Evolutionary conservation across 495 filamentous ascomycete genomes (phyloP), one percentile per base, ranked within the genome.

Genomic region (Penicillium canescens): DNA sequence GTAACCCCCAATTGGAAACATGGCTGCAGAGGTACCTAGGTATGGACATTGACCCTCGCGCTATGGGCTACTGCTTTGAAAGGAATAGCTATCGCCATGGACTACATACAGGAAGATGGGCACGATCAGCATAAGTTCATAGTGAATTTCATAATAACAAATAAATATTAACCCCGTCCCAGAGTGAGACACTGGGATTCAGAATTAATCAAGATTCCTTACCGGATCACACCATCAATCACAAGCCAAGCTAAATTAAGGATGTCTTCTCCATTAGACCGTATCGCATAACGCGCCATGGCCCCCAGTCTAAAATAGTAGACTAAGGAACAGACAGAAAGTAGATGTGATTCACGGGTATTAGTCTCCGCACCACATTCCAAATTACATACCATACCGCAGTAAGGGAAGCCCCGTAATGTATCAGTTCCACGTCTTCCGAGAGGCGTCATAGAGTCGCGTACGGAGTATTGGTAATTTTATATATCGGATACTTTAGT

Each of bases 391-490:
- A 51, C 49, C 49, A 26, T 49, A 49, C 46, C 18, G 36, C 38
- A 50, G 48, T 51, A 42, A 8, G 23, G 46, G 20, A 35, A 23
- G 24, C 31, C 51, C 42, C 28, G 61, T 61, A 64, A 64, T 60
- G 16, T 60, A 58, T 52, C 57, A 41, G 42, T 53, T 60, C 62
- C 60, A 62, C 23, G 39, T 36, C 48, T 55, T 61, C 61, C 61
- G 58, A 55, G 44, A 50, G 48, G 54, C 61, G 61, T 61, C 61
- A 64, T 64, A 61, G 61, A 61, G 40, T 45, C 50, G 43, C 40
- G 36, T 38, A 34, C 31, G 31, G 31, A 34, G 31, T 34, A 38
- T 38, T n/a, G 6, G 36, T 38, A 38, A 38, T n/a, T 38, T 38
- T 38, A 38, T 38, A 20, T 41, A 20, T 31, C 28, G 28, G 6